Evolutionary conservation across 306 rosid genomes (phyloP), one percentile per base, ranked within the genome.

Genomic region (Geum urbanum): DNA sequence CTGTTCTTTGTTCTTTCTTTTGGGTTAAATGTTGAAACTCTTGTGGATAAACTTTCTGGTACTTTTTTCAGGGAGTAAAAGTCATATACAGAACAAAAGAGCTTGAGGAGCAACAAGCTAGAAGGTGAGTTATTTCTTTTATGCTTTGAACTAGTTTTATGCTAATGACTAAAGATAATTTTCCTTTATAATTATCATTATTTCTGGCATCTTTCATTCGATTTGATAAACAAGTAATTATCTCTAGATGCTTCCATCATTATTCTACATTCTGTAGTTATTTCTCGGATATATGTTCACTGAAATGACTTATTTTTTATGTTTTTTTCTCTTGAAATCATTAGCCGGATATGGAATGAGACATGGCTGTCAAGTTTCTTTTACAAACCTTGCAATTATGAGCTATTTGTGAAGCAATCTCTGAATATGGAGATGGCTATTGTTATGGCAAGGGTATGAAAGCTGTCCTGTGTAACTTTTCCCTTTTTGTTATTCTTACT

Each of bases 341-440:
- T 32, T 2, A 32, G 37, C 37, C 37, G 37, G 37, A 32, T 32
- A 32, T 32, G 37, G 37, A 32, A 24, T 24, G 27, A 24, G 27
- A 24, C 27, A 24, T 24, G 27, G 27, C 27, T 24, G 27, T 24
- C 27, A 24, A 24, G 27, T 24, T 24, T 24, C 27, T 24, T 24
- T 24, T 24, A 0, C 27, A 24, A 24, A 24, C 27, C 27, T 24
- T 24, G 27, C 27, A 24, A 24, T 24, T 91, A 90, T 74, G 98
- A 94, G 70, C 91, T 94, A 55, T 94, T 94, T 84, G 98, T 94
- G 82, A 94, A 94, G 87, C 98, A 94, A 78, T 90, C 98, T 74
- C 98, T 94, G 81, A 90, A 94, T 69, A 94, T 94, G 98, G 98
- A 94, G 87, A 90, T 94, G 91, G 97, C 97, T 68, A 94, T 94